A percentile compares a stretch with the other conserved stretches of the same genome.
These are phyloP conservation scores for Thozetella sp. DNA, from an alignment of 495 filamentous ascomycete genomes.

Conservation along the genomic window DNA sequence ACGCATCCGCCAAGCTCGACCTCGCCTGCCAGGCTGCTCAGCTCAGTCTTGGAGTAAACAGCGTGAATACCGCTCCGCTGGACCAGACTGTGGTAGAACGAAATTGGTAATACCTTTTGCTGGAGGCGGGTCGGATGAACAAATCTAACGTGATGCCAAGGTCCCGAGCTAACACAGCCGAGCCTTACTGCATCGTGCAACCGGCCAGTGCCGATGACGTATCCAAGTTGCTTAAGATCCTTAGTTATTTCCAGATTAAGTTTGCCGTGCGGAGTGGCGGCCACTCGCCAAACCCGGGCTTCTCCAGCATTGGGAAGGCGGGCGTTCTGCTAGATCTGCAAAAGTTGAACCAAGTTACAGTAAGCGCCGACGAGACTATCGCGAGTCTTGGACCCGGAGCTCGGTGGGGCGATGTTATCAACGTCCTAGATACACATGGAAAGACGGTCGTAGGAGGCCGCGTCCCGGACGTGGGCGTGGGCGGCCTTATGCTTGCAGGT, in stretches of 20 bases:
- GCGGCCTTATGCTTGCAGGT: conserved; percentile 29
- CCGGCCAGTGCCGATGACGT: background rate
- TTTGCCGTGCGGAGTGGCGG: conserved; percentile 49
- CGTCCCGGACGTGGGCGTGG: conserved; percentile 30
- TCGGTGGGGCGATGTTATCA: background rate
- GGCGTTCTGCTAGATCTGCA: conserved; percentile 32
- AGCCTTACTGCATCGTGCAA: background rate
- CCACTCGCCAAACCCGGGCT: conserved; percentile 40
- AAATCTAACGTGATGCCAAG: background rate
- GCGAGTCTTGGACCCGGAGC: background rate
- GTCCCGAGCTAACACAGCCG: background rate
- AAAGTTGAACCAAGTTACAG: background rate
- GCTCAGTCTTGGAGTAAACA: too few relatives aligned
- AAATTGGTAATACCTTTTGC: too few relatives aligned
- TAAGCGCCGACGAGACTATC: background rate
- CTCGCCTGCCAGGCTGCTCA: too few relatives aligned
- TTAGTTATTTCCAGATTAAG: conserved; percentile 14
- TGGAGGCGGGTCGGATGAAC: too few relatives aligned
- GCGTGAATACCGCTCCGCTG: too few relatives aligned
- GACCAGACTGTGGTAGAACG: too few relatives aligned
- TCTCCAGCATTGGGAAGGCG: conserved; percentile 25
- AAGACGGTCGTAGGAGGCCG: conserved; percentile 33
- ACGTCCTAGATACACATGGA: conserved; percentile 11
- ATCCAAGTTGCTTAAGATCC: background rate
- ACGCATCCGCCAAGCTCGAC: too few relatives aligned